These are phyloP conservation scores for Galerina marginata DNA, from an alignment of 768 basidiomycete genomes.

Conservation along the genomic window DNA sequence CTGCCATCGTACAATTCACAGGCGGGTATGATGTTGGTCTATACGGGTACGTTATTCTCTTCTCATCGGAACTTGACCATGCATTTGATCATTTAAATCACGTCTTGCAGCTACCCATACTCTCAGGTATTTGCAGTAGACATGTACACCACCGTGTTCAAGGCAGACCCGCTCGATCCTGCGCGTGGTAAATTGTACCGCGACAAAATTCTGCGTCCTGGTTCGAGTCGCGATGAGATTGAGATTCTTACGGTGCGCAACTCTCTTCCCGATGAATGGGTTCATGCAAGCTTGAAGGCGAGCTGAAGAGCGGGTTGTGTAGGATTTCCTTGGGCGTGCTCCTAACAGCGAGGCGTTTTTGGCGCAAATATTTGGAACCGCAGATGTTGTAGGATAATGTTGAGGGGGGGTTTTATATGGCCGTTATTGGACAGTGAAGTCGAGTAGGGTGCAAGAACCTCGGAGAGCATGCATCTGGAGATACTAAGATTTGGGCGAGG, in stretches of 20 bases:
- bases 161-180: slow-evolving; percentile 75
- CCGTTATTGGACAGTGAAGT: no score
- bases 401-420: no score
- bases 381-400: no score
- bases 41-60: slow-evolving; percentile 50
- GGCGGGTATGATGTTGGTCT: slow-evolving; percentile 75
- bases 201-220: slow-evolving; percentile 72
- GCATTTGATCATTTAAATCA: not conserved
- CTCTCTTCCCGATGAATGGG: not conserved
- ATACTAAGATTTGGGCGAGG: no score
- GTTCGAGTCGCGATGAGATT: slow-evolving; percentile 81
- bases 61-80: not conserved
- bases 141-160: slow-evolving; percentile 77
- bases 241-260: slow-evolving; percentile 71
- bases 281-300: no score
- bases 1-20: slow-evolving; percentile 75
- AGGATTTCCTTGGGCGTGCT: no score
- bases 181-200: slow-evolving; percentile 71
- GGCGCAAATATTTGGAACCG: no score
- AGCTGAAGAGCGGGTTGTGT: no score
- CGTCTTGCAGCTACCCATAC: slow-evolving; percentile 60
- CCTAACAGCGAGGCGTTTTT: no score
- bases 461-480: no score
- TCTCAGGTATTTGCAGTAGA: slow-evolving; percentile 69
- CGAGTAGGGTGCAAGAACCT: no score